Conservation (phyloP, 202 grass and related monocot genomes). For the Saccharum hybrid region DNA sequence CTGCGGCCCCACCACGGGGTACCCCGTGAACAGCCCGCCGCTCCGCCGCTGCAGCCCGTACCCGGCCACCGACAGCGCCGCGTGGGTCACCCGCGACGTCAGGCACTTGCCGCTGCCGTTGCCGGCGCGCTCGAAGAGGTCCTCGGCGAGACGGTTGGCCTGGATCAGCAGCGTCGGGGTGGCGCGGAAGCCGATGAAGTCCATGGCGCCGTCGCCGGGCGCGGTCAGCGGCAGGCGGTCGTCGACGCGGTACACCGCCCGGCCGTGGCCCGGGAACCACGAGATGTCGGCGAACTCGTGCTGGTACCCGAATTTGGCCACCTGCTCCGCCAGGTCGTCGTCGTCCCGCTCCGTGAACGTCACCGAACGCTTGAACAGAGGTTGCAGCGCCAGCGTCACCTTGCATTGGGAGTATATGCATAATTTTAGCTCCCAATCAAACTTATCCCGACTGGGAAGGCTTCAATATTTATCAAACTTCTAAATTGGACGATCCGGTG, state of each 20-base stretch:
- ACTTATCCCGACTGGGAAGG: neutral
- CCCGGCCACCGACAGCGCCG: constrained; percentile 33
- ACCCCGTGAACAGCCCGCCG: constrained; percentile 63
- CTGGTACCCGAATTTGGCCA: constrained; percentile 50
- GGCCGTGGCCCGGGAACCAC: constrained; percentile 56
- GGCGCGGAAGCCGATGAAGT: constrained; percentile 68
- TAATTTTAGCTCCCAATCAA: neutral
- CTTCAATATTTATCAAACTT: neutral
- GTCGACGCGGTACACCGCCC: constrained; percentile 59
- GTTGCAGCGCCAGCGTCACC: constrained; percentile 71
- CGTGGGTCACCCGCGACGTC: constrained; percentile 47
- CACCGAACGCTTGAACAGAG: constrained; percentile 71
- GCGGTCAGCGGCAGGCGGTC: constrained; percentile 50
- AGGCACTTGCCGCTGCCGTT: constrained; percentile 60
- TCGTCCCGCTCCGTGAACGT: constrained; percentile 54
- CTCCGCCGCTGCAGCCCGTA: constrained; percentile 48
- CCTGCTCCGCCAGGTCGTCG: constrained; percentile 52
- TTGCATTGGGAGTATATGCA: neutral
- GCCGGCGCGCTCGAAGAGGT: constrained; percentile 44
- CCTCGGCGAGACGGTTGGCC: constrained; percentile 55
- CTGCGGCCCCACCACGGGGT: constrained; percentile 74
- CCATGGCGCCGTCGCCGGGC: constrained; percentile 49
- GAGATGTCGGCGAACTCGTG: constrained; percentile 72
- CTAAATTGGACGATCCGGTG: neutral
- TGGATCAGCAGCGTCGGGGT: constrained; percentile 30